These are phyloP conservation scores for Gnomoniopsis sp. DNA, from an alignment of 2,329 filamentous ascomycete species.

Conservation along the genomic window DNA sequence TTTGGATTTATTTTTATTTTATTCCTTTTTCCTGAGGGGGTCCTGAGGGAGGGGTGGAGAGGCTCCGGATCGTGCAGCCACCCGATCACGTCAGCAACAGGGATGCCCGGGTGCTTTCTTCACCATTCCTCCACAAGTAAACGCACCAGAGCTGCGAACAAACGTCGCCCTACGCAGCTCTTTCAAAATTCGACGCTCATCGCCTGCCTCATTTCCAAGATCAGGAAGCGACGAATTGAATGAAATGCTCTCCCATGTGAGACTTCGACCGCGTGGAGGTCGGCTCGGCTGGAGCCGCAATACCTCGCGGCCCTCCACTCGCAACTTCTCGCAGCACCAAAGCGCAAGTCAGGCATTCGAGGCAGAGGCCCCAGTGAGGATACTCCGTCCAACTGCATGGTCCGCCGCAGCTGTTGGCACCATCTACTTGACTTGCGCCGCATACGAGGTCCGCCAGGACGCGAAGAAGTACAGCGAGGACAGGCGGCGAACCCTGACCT, in stretches of 20 bases:
- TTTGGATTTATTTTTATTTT: too few relatives aligned
- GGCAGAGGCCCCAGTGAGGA: conserved; percentile 14
- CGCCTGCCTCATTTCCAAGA: background rate
- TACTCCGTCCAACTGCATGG: conserved; percentile 22
- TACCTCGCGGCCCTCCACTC: background rate
- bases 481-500: conserved; percentile 5
- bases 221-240: background rate
- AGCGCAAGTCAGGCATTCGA: background rate
- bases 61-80: too few relatives aligned
- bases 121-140: background rate
- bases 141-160: too few relatives aligned
- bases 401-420: conserved; percentile 18
- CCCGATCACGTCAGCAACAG: too few relatives aligned
- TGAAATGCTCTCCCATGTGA: background rate
- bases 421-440: conserved; percentile 14
- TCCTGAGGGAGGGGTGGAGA: too few relatives aligned
- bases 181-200: background rate
- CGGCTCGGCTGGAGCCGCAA: background rate
- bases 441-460: conserved; percentile 8
- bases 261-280: background rate
- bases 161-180: too few relatives aligned
- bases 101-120: too few relatives aligned
- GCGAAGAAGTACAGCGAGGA: background rate
- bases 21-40: too few relatives aligned
- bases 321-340: background rate